Conservation (phyloP, 2,329 filamentous ascomycete genomes). For the Dactylonectria macrodidyma region DNA sequence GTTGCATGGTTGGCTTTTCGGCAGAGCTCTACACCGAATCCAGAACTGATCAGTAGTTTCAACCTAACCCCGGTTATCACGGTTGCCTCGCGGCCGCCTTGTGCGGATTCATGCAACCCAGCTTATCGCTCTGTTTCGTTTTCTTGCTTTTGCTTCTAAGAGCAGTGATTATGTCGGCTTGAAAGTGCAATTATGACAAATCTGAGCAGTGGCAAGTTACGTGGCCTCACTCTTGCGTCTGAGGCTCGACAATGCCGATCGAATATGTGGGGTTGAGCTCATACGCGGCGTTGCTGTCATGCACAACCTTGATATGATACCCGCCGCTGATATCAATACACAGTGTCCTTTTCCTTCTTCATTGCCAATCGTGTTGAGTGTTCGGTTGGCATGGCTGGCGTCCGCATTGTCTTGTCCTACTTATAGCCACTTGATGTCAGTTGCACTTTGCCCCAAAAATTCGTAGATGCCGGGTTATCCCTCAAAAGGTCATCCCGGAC, state of each 20-base stretch:
- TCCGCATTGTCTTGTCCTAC: too few relatives aligned
- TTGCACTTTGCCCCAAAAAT: too few relatives aligned
- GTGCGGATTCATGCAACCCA: slow-evolving; percentile 7
- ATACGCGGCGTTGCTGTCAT: background rate
- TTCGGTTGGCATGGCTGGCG: too few relatives aligned
- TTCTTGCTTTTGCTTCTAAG: too few relatives aligned
- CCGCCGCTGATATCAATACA: background rate
- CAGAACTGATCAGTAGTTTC: slow-evolving; percentile 12
- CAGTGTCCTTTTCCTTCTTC: background rate
- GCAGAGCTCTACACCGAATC: slow-evolving; percentile 1
- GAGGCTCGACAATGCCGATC: background rate
- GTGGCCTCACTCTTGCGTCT: background rate
- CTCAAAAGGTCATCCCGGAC: too few relatives aligned
- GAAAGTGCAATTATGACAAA: slow-evolving; percentile 14
- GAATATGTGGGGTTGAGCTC: background rate
- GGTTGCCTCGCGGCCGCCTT: slow-evolving; percentile 19
- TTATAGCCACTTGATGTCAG: too few relatives aligned
- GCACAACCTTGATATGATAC: too few relatives aligned
- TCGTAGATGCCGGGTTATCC: too few relatives aligned
- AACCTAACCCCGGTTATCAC: slow-evolving; percentile 2
- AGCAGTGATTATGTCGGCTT: background rate
- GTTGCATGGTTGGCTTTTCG: background rate
- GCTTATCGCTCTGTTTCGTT: background rate
- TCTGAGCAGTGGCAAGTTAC: background rate
- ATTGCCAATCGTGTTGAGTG: too few relatives aligned